A percentile compares a stretch with the other conserved stretches of the same genome.
Evolutionary conservation across 352 stramenopile genomes (phyloP).

Genomic region (Globisporangium radiosum): DNA sequence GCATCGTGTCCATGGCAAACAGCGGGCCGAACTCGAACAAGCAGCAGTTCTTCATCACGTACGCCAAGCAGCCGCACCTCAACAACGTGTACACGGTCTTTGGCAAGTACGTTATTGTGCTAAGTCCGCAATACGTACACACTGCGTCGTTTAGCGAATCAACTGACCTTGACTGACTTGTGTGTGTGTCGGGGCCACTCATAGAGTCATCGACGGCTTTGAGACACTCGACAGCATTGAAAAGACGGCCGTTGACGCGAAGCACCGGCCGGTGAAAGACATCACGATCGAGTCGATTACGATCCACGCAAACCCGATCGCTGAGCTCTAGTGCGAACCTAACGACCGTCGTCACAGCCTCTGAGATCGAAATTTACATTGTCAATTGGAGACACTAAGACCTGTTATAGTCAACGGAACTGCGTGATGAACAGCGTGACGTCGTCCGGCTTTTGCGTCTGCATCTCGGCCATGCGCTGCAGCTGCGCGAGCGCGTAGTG

Average conservation of each 20-base stretch:
- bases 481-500: constrained; percentile 72
- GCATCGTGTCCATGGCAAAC: constrained; percentile 92
- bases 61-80: constrained; percentile 93
- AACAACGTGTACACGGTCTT: constrained; percentile 99
- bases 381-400: neutral
- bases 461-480: constrained; percentile 66
- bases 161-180: too few relatives aligned
- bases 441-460: constrained; percentile 73
- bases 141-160: too few relatives aligned
- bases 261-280: constrained; percentile 86
- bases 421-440: constrained; percentile 67
- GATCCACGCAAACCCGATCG: constrained; percentile 92
- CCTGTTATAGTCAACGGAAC: constrained; percentile 22
- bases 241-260: constrained; percentile 89
- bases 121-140: too few relatives aligned
- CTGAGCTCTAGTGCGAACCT: constrained; percentile 34
- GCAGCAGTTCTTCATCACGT: constrained; percentile 98
- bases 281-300: constrained; percentile 86
- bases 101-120: constrained; percentile 68
- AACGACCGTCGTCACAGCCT: neutral
- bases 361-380: neutral
- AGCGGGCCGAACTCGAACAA: constrained; percentile 89
- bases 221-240: constrained; percentile 97
- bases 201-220: constrained; percentile 92
- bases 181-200: too few relatives aligned